phyloP scores from a whole-genome alignment of 768 basidiomycete genomes.

The Agaricus sinodeliciosus region DNA sequence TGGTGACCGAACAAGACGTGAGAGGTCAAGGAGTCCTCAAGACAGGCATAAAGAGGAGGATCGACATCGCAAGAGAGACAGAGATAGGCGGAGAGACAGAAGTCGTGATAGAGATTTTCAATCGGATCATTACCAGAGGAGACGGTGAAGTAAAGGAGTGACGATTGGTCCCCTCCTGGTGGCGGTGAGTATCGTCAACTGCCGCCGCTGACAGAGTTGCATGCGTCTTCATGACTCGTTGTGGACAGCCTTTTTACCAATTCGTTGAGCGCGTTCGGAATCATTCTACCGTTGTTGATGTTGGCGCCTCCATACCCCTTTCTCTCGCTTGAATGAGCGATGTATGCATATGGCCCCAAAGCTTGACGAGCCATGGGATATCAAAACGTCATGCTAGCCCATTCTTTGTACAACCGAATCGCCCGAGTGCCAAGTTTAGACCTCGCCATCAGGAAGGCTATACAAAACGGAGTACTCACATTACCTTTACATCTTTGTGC shows the following conservation, averaged over 20 bases:
- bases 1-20: conserved; percentile 14
- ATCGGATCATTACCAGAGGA: conserved; percentile 12
- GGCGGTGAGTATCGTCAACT: too few species aligned
- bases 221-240: background rate
- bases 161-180: background rate
- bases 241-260: background rate
- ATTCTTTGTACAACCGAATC: too few species aligned
- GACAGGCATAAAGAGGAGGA: conserved; percentile 20
- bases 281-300: background rate
- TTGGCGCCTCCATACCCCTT: too few species aligned
- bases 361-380: too few species aligned
- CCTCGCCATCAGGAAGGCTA: too few species aligned
- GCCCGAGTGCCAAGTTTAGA: too few species aligned
- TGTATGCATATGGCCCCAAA: too few species aligned
- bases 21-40: conserved; percentile 33
- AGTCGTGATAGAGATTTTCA: conserved; percentile 18
- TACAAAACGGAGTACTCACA: too few species aligned
- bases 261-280: background rate
- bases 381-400: too few species aligned
- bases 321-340: too few species aligned
- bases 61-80: conserved; percentile 21
- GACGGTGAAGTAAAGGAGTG: background rate
- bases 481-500: too few species aligned
- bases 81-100: conserved; percentile 22
- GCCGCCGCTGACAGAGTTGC: background rate